A percentile compares a stretch with the other conserved stretches of the same genome.
Conservation (phyloP, 345 rosid genomes). For the Noccaea caerulescens region DNA sequence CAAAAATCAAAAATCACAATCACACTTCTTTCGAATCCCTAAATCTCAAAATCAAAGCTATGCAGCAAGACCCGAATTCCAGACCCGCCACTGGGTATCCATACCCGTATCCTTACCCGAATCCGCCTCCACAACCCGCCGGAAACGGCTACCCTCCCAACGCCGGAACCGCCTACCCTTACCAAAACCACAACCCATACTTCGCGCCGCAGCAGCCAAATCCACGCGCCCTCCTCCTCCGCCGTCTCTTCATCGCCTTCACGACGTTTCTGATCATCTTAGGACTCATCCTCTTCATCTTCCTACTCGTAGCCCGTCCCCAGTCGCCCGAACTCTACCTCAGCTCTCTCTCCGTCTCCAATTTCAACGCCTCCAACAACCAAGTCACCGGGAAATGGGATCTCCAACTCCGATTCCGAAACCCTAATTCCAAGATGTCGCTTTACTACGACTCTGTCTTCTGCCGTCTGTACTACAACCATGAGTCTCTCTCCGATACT, state of each 20-base stretch:
- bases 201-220: slow-evolving; percentile 43
- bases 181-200: slow-evolving; percentile 53
- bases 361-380: slow-evolving; percentile 54
- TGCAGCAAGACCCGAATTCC: slow-evolving; percentile 50
- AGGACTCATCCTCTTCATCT: slow-evolving; percentile 56
- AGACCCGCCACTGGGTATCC: slow-evolving; percentile 67
- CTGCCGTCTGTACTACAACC: slow-evolving; percentile 37
- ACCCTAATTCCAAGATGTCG: slow-evolving; percentile 77
- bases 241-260: slow-evolving; percentile 50
- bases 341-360: slow-evolving; percentile 59
- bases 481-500: slow-evolving; percentile 47
- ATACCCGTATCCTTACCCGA: slow-evolving; percentile 53
- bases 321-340: slow-evolving; percentile 59
- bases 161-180: slow-evolving; percentile 50
- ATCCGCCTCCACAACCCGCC: slow-evolving; percentile 40
- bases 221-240: slow-evolving; percentile 56
- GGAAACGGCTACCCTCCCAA: slow-evolving; percentile 53
- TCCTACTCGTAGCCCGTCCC: slow-evolving; percentile 76
- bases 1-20: not conserved
- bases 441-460: slow-evolving; percentile 48
- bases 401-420: slow-evolving; percentile 52
- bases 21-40: slow-evolving; percentile 18
- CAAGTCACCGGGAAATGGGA: slow-evolving; percentile 61
- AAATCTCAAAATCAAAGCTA: slow-evolving; percentile 17
- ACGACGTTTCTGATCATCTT: slow-evolving; percentile 46